Conservation (phyloP, 2,329 filamentous ascomycete genomes). For the Didymosphaeria variabile region DNA sequence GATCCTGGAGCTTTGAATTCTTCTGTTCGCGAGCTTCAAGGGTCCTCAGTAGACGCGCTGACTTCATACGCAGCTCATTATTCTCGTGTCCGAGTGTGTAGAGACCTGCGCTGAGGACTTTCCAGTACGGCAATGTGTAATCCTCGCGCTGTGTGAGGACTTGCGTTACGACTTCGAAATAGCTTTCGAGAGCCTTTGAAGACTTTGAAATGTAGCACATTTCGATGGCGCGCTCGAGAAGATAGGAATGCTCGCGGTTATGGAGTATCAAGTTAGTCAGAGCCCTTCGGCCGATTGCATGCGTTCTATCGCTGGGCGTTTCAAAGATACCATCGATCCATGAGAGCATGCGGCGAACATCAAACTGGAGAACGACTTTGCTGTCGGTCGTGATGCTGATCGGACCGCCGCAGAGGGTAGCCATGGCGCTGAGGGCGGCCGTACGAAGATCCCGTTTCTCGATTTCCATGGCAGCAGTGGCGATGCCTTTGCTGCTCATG, state of each 20-base stretch:
- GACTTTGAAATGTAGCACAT: conserved; percentile 86
- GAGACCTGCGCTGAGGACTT: conserved; percentile 83
- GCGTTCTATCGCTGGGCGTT: conserved; percentile 88
- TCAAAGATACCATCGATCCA: conserved; percentile 98
- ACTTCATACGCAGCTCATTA: conserved; percentile 87
- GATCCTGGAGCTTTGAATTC: conserved; percentile 92
- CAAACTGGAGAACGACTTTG: conserved; percentile 86
- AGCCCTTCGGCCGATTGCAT: conserved; percentile 86
- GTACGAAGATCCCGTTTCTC: conserved; percentile 93
- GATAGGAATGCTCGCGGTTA: conserved; percentile 84
- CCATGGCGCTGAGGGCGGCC: conserved; percentile 94
- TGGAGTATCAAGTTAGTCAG: conserved; percentile 89
- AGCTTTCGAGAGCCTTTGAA: conserved; percentile 88
- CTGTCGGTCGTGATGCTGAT: conserved; percentile 90
- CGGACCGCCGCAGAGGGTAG: conserved; percentile 83
- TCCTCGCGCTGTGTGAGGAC: conserved; percentile 85
- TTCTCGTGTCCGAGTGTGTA: conserved; percentile 94
- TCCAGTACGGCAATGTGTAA: conserved; percentile 89
- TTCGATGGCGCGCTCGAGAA: conserved; percentile 89
- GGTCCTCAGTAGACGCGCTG: conserved; percentile 79
- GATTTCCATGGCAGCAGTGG: conserved; percentile 93
- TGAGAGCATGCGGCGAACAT: conserved; percentile 87
- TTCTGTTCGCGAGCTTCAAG: conserved; percentile 85
- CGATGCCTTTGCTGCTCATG: conserved; percentile 76
- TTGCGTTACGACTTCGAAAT: conserved; percentile 90